These are phyloP conservation scores for Lentinula edodes DNA, from an alignment of 768 basidiomycete species.

Conservation along the genomic window DNA sequence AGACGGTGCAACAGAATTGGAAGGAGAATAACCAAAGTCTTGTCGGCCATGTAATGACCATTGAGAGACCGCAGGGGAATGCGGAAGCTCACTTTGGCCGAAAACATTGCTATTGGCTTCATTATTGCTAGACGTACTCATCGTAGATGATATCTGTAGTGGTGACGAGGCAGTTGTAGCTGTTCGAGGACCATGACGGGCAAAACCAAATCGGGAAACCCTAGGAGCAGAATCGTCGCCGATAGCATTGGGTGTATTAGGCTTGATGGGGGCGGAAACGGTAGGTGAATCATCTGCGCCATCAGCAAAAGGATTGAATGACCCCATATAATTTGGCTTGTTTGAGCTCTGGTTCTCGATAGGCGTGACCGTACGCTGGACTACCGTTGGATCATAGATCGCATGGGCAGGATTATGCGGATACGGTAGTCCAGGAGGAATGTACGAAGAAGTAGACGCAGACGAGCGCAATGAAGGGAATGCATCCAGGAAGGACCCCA, in stretches of 20 bases:
- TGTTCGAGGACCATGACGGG: slow-evolving; percentile 54
- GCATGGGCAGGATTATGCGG: slow-evolving; percentile 42
- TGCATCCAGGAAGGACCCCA: slow-evolving; percentile 57
- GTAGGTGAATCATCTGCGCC: slow-evolving; percentile 38
- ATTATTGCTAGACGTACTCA: slow-evolving; percentile 41
- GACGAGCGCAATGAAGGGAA: slow-evolving; percentile 56
- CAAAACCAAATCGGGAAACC: slow-evolving; percentile 79
- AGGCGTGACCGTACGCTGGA: slow-evolving; percentile 29
- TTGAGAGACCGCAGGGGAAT: slow-evolving; percentile 28
- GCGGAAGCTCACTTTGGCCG: slow-evolving; percentile 24
- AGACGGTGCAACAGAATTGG: slow-evolving; percentile 34
- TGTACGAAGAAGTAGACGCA: slow-evolving; percentile 26
- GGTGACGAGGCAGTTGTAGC: slow-evolving; percentile 55
- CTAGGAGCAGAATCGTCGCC: slow-evolving; percentile 61
- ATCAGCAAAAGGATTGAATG: slow-evolving; percentile 81
- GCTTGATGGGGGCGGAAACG: slow-evolving; percentile 24
- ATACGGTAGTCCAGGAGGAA: slow-evolving; percentile 52
- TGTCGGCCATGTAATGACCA: slow-evolving; percentile 40
- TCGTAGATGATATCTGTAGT: slow-evolving; percentile 48
- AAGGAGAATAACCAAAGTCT: slow-evolving; percentile 37
- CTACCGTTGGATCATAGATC: slow-evolving; percentile 48
- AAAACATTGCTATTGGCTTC: slow-evolving; percentile 33
- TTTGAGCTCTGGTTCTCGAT: slow-evolving; percentile 42
- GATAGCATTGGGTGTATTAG: slow-evolving; percentile 30
- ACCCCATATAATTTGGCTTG: slow-evolving; percentile 57